Evolutionary conservation across 805 yeast species (phyloP).

Genomic region (Jamesozyma piceae): DNA sequence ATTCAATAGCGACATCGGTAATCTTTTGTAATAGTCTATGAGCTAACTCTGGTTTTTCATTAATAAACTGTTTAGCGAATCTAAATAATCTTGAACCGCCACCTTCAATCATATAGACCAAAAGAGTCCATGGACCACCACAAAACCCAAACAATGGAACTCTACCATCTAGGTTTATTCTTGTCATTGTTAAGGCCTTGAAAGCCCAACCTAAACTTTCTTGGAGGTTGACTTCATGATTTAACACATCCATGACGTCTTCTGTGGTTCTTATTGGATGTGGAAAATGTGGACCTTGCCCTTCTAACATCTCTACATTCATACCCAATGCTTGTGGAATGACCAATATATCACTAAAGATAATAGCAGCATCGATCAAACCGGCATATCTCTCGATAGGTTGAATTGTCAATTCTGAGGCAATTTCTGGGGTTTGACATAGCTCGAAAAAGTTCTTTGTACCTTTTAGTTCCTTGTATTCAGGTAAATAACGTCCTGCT

Average conservation of each 20-base stretch:
- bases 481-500: slow-evolving; percentile 90
- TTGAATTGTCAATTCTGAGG: slow-evolving; percentile 89
- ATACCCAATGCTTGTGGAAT: slow-evolving; percentile 98
- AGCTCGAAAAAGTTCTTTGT: slow-evolving; percentile 84
- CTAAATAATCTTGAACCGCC: slow-evolving; percentile 90
- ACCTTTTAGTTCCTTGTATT: slow-evolving; percentile 83
- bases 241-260: slow-evolving; percentile 49
- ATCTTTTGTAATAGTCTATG: slow-evolving; percentile 64
- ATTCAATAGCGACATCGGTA: slow-evolving; percentile 85
- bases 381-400: slow-evolving; percentile 88
- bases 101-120: slow-evolving; percentile 97
- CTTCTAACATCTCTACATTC: slow-evolving; percentile 87
- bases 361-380: slow-evolving; percentile 90
- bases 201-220: slow-evolving; percentile 89
- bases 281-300: slow-evolving; percentile 88
- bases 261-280: slow-evolving; percentile 70
- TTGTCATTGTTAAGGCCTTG: slow-evolving; percentile 84
- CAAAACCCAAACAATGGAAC: slow-evolving; percentile 92
- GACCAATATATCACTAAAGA: slow-evolving; percentile 89
- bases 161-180: slow-evolving; percentile 75
- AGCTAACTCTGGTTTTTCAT: slow-evolving; percentile 62
- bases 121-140: slow-evolving; percentile 96
- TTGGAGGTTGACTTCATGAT: slow-evolving; percentile 57
- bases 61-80: slow-evolving; percentile 87
- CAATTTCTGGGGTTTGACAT: slow-evolving; percentile 91